These are phyloP conservation scores for Aspergillus tamarii DNA, from an alignment of 2,329 filamentous ascomycete genomes.

Conservation along the genomic window DNA sequence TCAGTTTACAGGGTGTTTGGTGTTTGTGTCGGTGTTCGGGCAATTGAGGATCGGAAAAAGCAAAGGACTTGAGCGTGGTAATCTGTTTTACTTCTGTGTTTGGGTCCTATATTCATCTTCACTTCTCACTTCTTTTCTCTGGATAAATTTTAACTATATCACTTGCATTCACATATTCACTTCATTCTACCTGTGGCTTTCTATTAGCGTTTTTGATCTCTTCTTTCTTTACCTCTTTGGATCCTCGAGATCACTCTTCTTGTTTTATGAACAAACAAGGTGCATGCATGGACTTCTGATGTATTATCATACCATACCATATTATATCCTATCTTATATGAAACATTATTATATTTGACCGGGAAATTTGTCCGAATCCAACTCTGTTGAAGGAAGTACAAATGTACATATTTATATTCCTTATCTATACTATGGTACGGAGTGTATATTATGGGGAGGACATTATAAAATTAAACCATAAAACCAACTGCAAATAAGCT, in stretches of 20 bases:
- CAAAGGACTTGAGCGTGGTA: constrained; percentile 4
- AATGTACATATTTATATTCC: neutral
- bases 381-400: neutral
- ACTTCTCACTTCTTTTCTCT: constrained; percentile 1
- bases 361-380: neutral
- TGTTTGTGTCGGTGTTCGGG: constrained; percentile 5
- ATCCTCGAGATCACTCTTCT: neutral
- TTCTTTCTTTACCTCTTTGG: neutral
- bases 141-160: constrained; percentile 5
- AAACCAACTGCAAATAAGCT: no score
- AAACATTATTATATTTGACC: neutral
- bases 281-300: neutral
- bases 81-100: neutral
- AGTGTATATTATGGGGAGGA: no score
- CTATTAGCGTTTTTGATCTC: neutral
- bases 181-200: neutral
- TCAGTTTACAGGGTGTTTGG: constrained; percentile 6
- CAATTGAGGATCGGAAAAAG: constrained; percentile 3
- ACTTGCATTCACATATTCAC: neutral
- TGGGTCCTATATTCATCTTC: neutral
- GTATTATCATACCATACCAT: neutral
- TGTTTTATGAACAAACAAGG: constrained; percentile 1
- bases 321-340: neutral
- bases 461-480: no score
- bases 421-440: no score